A percentile compares a stretch with the other conserved stretches of the same genome.
Evolutionary conservation across 495 filamentous ascomycete genomes (phyloP).

Genomic region (Tuber microsphaerosporum): DNA sequence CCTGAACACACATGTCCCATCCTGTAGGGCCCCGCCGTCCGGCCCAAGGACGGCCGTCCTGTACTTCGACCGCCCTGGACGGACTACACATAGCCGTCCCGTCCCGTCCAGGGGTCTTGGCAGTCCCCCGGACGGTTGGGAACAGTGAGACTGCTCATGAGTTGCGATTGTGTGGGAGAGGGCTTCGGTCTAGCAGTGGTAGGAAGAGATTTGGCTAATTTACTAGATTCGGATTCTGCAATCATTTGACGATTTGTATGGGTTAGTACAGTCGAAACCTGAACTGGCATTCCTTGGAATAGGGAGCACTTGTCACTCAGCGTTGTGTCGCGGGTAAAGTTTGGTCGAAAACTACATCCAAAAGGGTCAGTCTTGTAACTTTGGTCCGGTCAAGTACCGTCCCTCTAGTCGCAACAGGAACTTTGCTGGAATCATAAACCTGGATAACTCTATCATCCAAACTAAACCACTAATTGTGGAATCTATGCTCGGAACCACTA

Average conservation of each 20-base stretch:
- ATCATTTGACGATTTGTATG: conserved; percentile 73
- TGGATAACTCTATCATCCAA: conserved; percentile 91
- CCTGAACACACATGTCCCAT: too few relatives aligned
- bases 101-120: too few relatives aligned
- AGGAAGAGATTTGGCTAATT: conserved; percentile 48
- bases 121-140: too few relatives aligned
- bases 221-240: conserved; percentile 58
- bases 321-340: conserved; percentile 95
- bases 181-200: conserved; percentile 21
- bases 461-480: conserved; percentile 73
- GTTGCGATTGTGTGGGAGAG: conserved; percentile 20
- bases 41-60: too few relatives aligned
- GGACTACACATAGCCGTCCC: too few relatives aligned
- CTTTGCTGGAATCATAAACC: conserved; percentile 84
- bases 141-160: too few relatives aligned
- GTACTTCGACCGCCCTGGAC: too few relatives aligned
- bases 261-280: conserved; percentile 81
- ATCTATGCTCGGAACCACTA: conserved; percentile 82
- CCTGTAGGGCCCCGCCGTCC: too few relatives aligned
- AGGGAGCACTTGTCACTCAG: conserved; percentile 84
- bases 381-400: conserved; percentile 88
- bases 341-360: conserved; percentile 91
- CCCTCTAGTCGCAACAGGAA: conserved; percentile 84
- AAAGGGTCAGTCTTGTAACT: conserved; percentile 66
- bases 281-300: conserved; percentile 91